Percentiles rank a stretch among this genome's conserved stretches.
phyloP scores from a whole-genome alignment of 768 basidiomycete species.

The Trichaptum fuscoviolaceum region DNA sequence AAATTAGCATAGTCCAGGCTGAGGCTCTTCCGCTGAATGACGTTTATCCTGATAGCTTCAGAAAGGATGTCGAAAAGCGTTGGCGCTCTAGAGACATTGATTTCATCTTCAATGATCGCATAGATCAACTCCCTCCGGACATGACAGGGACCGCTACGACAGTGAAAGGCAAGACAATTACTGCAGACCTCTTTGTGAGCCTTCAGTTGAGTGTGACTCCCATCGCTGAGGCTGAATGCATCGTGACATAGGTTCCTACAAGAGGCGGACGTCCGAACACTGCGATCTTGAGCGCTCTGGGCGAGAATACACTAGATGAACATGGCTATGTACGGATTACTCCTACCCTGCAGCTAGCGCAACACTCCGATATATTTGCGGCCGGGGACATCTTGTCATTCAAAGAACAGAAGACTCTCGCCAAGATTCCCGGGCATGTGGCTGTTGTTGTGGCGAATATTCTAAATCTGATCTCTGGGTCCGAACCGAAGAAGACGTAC shows the following conservation, averaged over 20 bases:
- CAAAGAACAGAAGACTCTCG: slow-evolving; percentile 18
- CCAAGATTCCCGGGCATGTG: slow-evolving; percentile 17
- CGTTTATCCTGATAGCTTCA: slow-evolving; percentile 49
- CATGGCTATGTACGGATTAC: slow-evolving; percentile 15
- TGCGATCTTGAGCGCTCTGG: slow-evolving; percentile 10
- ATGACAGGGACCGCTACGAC: slow-evolving; percentile 39
- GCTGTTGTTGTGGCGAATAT: slow-evolving; percentile 45
- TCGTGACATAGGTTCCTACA: slow-evolving; percentile 11
- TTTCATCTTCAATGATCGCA: slow-evolving; percentile 45
- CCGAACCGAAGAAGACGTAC: slow-evolving; percentile 34
- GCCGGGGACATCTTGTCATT: slow-evolving; percentile 18
- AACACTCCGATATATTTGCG: slow-evolving; percentile 16
- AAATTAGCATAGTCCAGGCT: slow-evolving; percentile 59
- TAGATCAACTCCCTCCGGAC: slow-evolving; percentile 40
- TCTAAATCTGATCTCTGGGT: slow-evolving; percentile 35
- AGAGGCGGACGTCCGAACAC: slow-evolving; percentile 17
- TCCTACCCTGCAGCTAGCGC: slow-evolving; percentile 18
- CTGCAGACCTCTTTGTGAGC: slow-evolving; percentile 53
- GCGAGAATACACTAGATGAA: slow-evolving; percentile 7
- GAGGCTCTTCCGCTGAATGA: slow-evolving; percentile 48
- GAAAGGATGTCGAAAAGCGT: slow-evolving; percentile 39
- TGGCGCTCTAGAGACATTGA: slow-evolving; percentile 41
- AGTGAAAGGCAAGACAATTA: slow-evolving; percentile 41
- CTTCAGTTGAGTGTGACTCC: slow-evolving; percentile 12
- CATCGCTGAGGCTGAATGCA: slow-evolving; percentile 13